These are phyloP conservation scores for Fusarium sp. DNA, from an alignment of 2,329 filamentous ascomycete genomes.

Conservation along the genomic window DNA sequence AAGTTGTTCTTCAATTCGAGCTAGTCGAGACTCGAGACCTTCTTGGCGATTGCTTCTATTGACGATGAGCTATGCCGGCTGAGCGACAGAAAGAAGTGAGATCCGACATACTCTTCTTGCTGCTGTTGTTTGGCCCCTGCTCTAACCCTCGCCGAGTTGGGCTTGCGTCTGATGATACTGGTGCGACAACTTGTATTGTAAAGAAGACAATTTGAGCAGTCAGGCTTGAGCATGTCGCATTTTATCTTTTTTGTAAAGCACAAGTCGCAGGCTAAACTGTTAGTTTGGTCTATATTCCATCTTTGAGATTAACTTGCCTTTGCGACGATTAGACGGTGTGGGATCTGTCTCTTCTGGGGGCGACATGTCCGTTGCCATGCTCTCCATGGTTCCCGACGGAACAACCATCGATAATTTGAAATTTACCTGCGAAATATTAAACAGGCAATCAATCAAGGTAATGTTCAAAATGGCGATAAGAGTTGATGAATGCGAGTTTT, in stretches of 20 bases:
- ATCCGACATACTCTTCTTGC: conserved; percentile 29
- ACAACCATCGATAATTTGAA: neutral
- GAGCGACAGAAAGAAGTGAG: neutral
- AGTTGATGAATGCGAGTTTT: conserved; percentile 3
- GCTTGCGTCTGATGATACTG: conserved; percentile 47
- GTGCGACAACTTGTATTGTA: conserved; percentile 59
- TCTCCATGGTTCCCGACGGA: neutral
- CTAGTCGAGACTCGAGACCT: conserved; percentile 48
- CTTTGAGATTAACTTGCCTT: conserved; percentile 23
- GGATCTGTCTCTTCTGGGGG: conserved; percentile 34
- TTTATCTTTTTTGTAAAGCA: conserved; percentile 64
- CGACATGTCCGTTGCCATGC: conserved; percentile 7
- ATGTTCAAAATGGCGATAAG: fast-evolving
- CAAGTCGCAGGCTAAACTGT: conserved; percentile 57
- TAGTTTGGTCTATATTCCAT: neutral
- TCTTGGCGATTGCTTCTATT: conserved; percentile 7
- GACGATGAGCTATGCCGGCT: neutral
- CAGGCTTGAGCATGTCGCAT: conserved; percentile 61
- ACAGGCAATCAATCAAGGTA: fast-evolving
- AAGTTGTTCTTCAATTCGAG: conserved; percentile 53
- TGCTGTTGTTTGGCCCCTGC: conserved; percentile 22
- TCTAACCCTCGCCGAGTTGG: conserved; percentile 41
- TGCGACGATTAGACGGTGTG: conserved; percentile 42
- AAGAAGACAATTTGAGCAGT: conserved; percentile 61
- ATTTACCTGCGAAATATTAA: too few relatives aligned